phyloP scores from a whole-genome alignment of 768 basidiomycete species.

The Russula emetica region DNA sequence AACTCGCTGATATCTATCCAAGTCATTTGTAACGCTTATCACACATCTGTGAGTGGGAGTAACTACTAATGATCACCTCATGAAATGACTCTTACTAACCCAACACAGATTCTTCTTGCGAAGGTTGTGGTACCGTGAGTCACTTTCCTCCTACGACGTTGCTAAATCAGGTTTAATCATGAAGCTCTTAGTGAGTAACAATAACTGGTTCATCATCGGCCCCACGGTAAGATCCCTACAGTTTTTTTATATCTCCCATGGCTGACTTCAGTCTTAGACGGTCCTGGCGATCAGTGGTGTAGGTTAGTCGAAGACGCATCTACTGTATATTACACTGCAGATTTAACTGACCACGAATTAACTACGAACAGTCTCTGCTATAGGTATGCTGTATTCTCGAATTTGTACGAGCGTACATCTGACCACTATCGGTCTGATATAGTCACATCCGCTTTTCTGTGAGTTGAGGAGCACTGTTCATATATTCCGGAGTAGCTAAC shows the following conservation, averaged over 20 bases:
- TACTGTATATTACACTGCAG: background rate
- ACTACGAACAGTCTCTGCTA: conserved; percentile 17
- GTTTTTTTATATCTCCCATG: background rate
- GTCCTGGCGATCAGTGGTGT: conserved; percentile 14
- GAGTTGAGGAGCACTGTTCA: background rate
- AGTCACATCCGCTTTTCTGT: conserved; percentile 25
- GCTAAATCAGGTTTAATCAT: background rate
- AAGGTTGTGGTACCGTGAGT: conserved; percentile 21
- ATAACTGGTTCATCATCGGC: conserved; percentile 20
- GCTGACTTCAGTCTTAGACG: conserved; percentile 14
- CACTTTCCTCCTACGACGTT: background rate
- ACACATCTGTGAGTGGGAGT: conserved; percentile 22
- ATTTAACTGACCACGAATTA: background rate
- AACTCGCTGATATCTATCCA: background rate
- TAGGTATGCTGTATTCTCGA: conserved; percentile 17
- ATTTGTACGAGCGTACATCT: background rate
- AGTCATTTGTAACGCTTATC: conserved; percentile 23
- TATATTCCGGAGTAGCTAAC: background rate
- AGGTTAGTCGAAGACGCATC: conserved; percentile 8
- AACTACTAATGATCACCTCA: background rate
- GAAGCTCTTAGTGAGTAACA: conserved; percentile 24
- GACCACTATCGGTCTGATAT: background rate
- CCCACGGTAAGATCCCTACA: conserved; percentile 14
- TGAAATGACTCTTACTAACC: background rate
- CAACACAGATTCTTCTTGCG: conserved; percentile 22